A percentile compares a stretch with the other conserved stretches of the same genome.
Conservation (phyloP, 352 stramenopile genomes). For the Paralagenidium karlingii region DNA sequence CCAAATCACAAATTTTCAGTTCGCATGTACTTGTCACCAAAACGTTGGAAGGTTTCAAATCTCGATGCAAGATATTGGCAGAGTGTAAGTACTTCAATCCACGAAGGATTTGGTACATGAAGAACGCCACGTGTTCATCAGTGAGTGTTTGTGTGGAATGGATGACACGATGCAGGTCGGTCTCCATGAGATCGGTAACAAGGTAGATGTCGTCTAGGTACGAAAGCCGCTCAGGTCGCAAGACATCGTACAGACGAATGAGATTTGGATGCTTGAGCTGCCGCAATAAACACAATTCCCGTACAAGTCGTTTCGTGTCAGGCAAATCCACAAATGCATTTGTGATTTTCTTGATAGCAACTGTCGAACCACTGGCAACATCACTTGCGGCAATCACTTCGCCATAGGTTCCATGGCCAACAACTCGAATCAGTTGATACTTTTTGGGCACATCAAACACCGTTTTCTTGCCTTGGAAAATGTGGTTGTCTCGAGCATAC, state of each 20-base stretch:
- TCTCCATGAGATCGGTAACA: conserved; percentile 94
- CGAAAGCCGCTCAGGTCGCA: conserved; percentile 83
- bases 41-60: conserved; percentile 94
- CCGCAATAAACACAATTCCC: conserved; percentile 86
- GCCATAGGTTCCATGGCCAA: conserved; percentile 62
- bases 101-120: conserved; percentile 94
- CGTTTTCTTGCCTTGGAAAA: conserved; percentile 47
- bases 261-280: conserved; percentile 86
- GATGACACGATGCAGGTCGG: conserved; percentile 85
- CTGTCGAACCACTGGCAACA: conserved; percentile 63
- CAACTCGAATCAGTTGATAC: conserved; percentile 73
- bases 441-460: conserved; percentile 69
- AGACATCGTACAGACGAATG: conserved; percentile 89
- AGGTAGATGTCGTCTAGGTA: conserved; percentile 96
- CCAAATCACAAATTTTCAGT: conserved; percentile 93
- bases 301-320: conserved; percentile 88
- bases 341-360: conserved; percentile 93
- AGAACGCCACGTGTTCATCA: conserved; percentile 89
- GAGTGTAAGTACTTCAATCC: conserved; percentile 96
- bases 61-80: conserved; percentile 92
- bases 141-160: conserved; percentile 85
- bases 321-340: conserved; percentile 67
- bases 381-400: conserved; percentile 77
- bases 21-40: conserved; percentile 95
- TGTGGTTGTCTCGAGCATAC: conserved; percentile 47